Evolutionary conservation across 208 protist species (phyloP), one percentile per base, ranked within the genome.

Genomic region (Leptomonas seymouri): DNA sequence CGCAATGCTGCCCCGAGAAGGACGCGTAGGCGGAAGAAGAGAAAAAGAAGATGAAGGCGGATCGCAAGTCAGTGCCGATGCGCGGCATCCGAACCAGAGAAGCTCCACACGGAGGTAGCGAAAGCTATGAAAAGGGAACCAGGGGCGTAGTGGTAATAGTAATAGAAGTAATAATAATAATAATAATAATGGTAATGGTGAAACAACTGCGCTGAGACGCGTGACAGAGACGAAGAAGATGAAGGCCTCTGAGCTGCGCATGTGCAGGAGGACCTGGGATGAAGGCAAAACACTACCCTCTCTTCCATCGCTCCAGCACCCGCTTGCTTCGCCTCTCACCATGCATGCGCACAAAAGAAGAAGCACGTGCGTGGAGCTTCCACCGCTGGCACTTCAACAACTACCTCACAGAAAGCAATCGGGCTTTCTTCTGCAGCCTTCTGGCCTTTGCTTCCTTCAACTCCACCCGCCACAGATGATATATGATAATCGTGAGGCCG

Each of bases 111-210:
- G 20, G 39, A 42, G 7, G 44, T 48, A 58, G 14, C 15, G 5
- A 2, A 23, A 45, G 31, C 15, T 1, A 45, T 23, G 58, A 65
- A 46, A 65, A 44, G 4, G 30, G 53, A 36, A 42, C 3, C 46
- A 36, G 34, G n/a, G n/a, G n/a, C n/a, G 34, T 36, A 62, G 49
- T 31, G 57, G 14, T 15, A 55, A 51, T 55, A 48, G 45, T 67
- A 67, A 48, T 67, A 55, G 49, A 36, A 49, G 34, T 36, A 62
- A 23, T 31, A 67, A 21, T 15, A 55, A 51, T 55, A 48, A 46
- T 67, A 67, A 48, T 67, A 55, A 67, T 67, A 48, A 57, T 57
- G 36, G 15, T 65, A 55, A 20, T 39, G 55, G 20, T 55, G 27
- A 42, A 34, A 39, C 7, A 34, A 39, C 39, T 14, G 21, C n/a